Evolutionary conservation across 192 early-diverging fungal species (phyloP).

Genomic region (Coemansia sp.): DNA sequence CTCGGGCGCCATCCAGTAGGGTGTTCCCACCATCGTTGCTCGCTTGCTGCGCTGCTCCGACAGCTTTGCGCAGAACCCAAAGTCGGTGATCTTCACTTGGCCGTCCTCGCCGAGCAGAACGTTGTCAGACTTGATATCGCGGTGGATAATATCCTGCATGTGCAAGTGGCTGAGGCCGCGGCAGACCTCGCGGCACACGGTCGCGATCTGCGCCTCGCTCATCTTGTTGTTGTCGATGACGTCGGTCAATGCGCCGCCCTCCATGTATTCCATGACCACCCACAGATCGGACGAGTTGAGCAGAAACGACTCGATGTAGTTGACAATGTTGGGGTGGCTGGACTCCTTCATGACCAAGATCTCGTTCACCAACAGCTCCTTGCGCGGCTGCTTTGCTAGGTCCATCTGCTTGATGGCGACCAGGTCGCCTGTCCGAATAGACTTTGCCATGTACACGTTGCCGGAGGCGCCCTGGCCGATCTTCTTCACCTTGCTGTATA

Average conservation of each 20-base stretch:
- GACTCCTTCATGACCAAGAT: constrained; percentile 94
- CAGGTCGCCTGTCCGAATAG: constrained; percentile 65
- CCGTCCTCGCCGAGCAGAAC: constrained; percentile 76
- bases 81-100: constrained; percentile 90
- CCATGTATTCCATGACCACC: constrained; percentile 99
- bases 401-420: constrained; percentile 97
- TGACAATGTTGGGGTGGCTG: constrained; percentile 94
- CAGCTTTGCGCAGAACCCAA: constrained; percentile 92
- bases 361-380: constrained; percentile 90
- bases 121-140: constrained; percentile 90
- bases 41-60: constrained; percentile 81
- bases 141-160: constrained; percentile 79
- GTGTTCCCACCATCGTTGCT: constrained; percentile 85
- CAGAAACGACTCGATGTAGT: constrained; percentile 91
- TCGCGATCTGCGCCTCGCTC: constrained; percentile 93
- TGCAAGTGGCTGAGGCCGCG: constrained; percentile 82
- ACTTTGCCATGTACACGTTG: constrained; percentile 92
- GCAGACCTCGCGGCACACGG: constrained; percentile 82
- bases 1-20: constrained; percentile 88
- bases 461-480: constrained; percentile 98
- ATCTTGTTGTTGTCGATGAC: constrained; percentile 93
- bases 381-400: constrained; percentile 78
- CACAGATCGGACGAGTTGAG: constrained; percentile 82
- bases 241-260: constrained; percentile 95
- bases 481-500: constrained; percentile 94